Conservation (phyloP, 2,329 filamentous ascomycete species). For the Fusarium dimerum region DNA sequence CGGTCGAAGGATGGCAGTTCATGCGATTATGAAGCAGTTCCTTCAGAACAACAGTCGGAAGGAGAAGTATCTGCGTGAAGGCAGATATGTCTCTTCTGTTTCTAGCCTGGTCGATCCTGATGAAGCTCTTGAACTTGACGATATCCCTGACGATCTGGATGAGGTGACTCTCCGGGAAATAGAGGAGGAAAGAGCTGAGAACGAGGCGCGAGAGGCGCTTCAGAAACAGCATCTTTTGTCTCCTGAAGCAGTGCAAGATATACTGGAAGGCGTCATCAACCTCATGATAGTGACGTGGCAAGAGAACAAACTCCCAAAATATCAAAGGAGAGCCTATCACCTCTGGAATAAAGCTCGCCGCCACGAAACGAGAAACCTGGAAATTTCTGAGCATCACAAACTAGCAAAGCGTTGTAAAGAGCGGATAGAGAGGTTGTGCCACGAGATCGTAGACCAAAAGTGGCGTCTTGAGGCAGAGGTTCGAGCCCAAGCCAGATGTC, state of each 20-base stretch:
- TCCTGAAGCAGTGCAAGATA: constrained; percentile 47
- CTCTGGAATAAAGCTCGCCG: constrained; percentile 62
- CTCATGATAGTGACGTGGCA: constrained; percentile 57
- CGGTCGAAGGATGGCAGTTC: constrained; percentile 47
- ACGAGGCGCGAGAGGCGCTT: constrained; percentile 5
- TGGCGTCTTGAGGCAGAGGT: constrained; percentile 58
- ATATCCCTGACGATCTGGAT: constrained; percentile 43
- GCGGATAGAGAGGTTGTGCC: constrained; percentile 57
- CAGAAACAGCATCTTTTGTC: constrained; percentile 34
- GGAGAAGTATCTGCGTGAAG: constrained; percentile 10
- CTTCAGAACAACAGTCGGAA: constrained; percentile 33
- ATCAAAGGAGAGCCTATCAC: constrained; percentile 56
- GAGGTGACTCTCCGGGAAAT: constrained; percentile 63
- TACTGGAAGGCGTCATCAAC: constrained; percentile 56
- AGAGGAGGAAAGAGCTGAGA: constrained; percentile 39
- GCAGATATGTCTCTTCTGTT: constrained; percentile 5
- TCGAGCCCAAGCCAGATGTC: constrained; percentile 52
- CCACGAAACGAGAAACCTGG: constrained; percentile 33
- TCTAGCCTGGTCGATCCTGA: constrained; percentile 22
- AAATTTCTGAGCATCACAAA: constrained; percentile 46
- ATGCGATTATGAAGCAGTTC: constrained; percentile 42
- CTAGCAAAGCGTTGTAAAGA: constrained; percentile 44
- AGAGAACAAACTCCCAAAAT: constrained; percentile 55
- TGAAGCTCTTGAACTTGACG: constrained; percentile 46
- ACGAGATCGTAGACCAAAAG: constrained; percentile 51